Conservation (phyloP, 371 early-diverging fungal species). For the Mucor sp. region DNA sequence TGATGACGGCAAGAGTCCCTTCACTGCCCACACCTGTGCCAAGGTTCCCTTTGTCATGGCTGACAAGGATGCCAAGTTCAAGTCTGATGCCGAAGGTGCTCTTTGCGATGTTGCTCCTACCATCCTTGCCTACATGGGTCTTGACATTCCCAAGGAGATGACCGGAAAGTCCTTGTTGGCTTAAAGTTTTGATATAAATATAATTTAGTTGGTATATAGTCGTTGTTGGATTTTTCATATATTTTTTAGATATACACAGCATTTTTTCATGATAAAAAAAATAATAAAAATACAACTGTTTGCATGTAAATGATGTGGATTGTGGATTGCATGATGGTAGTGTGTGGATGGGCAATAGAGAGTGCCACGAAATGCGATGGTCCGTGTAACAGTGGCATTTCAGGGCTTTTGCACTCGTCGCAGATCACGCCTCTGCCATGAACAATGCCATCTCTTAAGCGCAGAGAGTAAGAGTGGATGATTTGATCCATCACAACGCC, state of each 20-base stretch:
- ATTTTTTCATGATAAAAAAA: constrained; percentile 6
- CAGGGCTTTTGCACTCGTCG: not conserved
- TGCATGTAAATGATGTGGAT: not conserved
- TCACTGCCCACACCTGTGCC: constrained; percentile 96
- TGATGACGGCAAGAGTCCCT: constrained; percentile 82
- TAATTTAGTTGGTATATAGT: constrained; percentile 6
- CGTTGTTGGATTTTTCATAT: not conserved
- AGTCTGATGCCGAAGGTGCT: constrained; percentile 67
- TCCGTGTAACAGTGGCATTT: not conserved
- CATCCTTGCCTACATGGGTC: constrained; percentile 90
- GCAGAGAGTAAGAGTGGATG: no score
- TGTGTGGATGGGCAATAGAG: no score
- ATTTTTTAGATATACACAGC: constrained; percentile 5
- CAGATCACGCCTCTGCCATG: no score
- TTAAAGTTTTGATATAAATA: constrained; percentile 12
- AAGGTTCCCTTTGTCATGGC: constrained; percentile 96
- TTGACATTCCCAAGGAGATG: constrained; percentile 96
- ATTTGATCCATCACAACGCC: no score
- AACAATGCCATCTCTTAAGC: no score
- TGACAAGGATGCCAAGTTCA: constrained; percentile 45
- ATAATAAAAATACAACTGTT: not conserved
- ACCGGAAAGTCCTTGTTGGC: constrained; percentile 73
- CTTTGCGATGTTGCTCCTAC: constrained; percentile 99
- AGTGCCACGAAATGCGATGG: not conserved
- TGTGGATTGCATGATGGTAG: no score